phyloP scores from a whole-genome alignment of 2,329 filamentous ascomycete genomes.

The Apiospora koreana region DNA sequence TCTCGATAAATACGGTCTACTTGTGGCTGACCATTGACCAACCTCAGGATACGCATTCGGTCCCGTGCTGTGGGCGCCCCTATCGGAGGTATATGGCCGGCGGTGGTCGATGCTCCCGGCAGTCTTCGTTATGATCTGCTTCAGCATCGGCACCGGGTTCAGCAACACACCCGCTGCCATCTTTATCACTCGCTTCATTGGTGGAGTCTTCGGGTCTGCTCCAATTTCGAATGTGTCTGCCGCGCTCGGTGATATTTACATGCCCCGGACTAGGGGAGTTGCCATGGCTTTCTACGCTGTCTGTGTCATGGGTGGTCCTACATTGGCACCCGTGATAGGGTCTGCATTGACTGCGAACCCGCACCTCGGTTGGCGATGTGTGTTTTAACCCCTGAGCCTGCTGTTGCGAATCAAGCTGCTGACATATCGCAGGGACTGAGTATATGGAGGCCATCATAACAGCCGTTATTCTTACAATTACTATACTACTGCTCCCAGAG shows the following conservation, averaged over 20 bases:
- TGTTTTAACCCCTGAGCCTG: neutral
- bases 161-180: conserved; percentile 19
- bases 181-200: conserved; percentile 41
- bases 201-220: conserved; percentile 43
- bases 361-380: conserved; percentile 43
- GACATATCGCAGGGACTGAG: conserved; percentile 30
- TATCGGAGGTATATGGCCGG: conserved; percentile 46
- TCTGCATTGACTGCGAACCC: conserved; percentile 35
- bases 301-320: conserved; percentile 16
- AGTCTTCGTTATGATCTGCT: conserved; percentile 42
- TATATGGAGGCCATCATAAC: conserved; percentile 45
- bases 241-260: conserved; percentile 44
- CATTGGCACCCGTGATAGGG: conserved; percentile 42
- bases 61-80: conserved; percentile 41
- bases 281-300: conserved; percentile 37
- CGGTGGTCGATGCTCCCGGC: conserved; percentile 44
- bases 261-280: conserved; percentile 35
- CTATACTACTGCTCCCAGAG: conserved; percentile 34
- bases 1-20: no score
- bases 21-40: neutral
- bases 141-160: conserved; percentile 45
- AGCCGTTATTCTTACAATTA: conserved; percentile 28
- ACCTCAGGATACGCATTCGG: conserved; percentile 33
- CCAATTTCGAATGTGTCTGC: conserved; percentile 44
- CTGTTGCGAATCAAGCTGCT: neutral